Evolutionary conservation across 164 flowering plant genomes (phyloP).

Genomic region (Umbellularia californica): DNA sequence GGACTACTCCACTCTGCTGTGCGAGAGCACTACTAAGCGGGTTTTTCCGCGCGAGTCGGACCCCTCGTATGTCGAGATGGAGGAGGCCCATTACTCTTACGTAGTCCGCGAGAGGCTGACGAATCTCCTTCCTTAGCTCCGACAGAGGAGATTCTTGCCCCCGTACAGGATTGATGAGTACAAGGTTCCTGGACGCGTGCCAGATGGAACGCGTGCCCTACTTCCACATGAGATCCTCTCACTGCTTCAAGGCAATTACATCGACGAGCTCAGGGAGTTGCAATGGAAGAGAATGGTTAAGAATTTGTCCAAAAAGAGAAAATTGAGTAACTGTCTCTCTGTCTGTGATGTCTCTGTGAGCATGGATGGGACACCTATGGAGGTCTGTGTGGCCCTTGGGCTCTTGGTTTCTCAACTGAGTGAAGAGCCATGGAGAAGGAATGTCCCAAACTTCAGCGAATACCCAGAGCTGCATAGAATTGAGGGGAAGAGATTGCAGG

Average conservation of each 20-base stretch:
- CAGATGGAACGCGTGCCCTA: constrained; percentile 9
- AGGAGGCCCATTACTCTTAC: constrained; percentile 41
- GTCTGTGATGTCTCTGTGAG: constrained; percentile 32
- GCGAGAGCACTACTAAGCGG: constrained; percentile 41
- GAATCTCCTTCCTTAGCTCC: constrained; percentile 36
- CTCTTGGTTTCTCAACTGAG: constrained; percentile 24
- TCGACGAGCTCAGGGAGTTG: constrained; percentile 35
- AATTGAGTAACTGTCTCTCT: constrained; percentile 25
- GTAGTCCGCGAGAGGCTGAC: constrained; percentile 40
- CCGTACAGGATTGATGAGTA: constrained; percentile 32
- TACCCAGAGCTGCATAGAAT: constrained; percentile 8
- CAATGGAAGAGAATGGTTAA: constrained; percentile 51
- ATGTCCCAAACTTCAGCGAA: constrained; percentile 23
- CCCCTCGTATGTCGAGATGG: constrained; percentile 29
- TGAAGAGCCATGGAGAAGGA: constrained; percentile 33
- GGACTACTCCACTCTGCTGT: constrained; percentile 22
- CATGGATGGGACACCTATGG: constrained; percentile 27
- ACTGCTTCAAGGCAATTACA: background rate
- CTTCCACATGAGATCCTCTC: constrained; percentile 49
- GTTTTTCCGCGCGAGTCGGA: constrained; percentile 30
- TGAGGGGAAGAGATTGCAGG: constrained; percentile 13
- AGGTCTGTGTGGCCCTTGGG: constrained; percentile 28
- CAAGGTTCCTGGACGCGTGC: too few species aligned
- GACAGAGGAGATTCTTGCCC: constrained; percentile 33
- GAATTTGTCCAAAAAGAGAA: constrained; percentile 25